Evolutionary conservation across 305 asterid genomes (phyloP), one percentile per base, ranked within the genome.

Genomic region (Salvia sclarea): DNA sequence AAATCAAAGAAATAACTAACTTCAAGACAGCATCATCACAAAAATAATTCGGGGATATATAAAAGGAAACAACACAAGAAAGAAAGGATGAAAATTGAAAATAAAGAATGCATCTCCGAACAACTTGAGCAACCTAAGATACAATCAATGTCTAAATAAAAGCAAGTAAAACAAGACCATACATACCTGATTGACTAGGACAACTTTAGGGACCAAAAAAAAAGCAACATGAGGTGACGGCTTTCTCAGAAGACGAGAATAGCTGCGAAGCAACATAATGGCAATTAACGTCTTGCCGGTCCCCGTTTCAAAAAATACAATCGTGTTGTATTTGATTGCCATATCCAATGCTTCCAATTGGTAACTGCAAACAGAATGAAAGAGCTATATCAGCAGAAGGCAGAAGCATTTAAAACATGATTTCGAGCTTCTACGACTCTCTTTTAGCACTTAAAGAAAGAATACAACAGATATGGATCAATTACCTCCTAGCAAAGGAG

Each of bases 211-310:
- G 70, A 89, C 98, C 87, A 92, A 82, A 79, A 92, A 89, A 41
- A 92, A 87, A 57, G 96, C 89, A 61, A 87, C 30, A 65, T 72
- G 66, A 16, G 86, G 80, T 3, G 88, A 76, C 2, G 95, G 95
- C 80, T 87, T 92, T 58, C 86, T 71, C 58, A 89, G 72, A 20
- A 75, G 64, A 61, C 76, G 72, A 4, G 91, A 89, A 31, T 83
- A 86, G 77, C 88, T 83, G 8, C 95, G 86, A 4, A 92, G 79
- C 64, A 92, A 96, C 98, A 89, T 92, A 64, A 87, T 78, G 0
- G 98, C 92, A 9, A 92, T 87, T 5, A 87, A 78, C 22, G 96
- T 92, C 81, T 92, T 92, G 11, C 98, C 98, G 0, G 92, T 81
- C 40, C 98, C 95, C 0, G 98, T 89, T 71, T 91, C 98, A 20